Evolutionary conservation across 192 early-diverging fungal species (phyloP), one percentile per base, ranked within the genome.

Genomic region (Mortierella alpina): DNA sequence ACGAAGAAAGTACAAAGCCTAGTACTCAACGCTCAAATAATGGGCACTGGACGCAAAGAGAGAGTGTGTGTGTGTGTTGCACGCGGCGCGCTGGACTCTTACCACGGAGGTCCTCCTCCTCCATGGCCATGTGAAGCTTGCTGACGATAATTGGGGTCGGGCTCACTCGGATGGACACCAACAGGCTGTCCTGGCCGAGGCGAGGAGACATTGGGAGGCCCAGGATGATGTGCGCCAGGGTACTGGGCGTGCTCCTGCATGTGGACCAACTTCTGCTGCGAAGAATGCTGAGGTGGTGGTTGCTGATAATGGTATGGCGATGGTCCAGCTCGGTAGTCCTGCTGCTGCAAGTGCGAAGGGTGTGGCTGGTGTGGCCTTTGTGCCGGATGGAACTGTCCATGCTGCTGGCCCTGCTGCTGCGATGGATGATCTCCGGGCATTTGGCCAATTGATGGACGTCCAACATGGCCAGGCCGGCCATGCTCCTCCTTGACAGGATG

Each of bases 71-170:
- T n/a, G n/a, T n/a, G n/a, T n/a, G n/a, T 31, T 31, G 31, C 31
- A 31, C 31, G 31, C 31, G 0, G 48, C 11, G 6, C 17, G 56
- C 9, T 56, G 1, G 48, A 39, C 17, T 20, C 60, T 63, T 59
- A 75, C 66, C 73, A 67, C 22, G 44, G 42, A 0, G 66, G 60
- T 45, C 71, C 71, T 8, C 52, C 49, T 1, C 52, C 64, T 7
- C 65, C 51, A 46, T 57, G 73, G 12, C 59, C 52, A 50, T 79
- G 75, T 14, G 69, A 63, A 15, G 57, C 44, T 22, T 68, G 68
- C 5, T 58, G 65, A n/a, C 77, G 70, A 40, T 80, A 72, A 22
- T 49, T 66, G 20, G 77, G 64, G 49, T 80, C 77, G 48, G 68
- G 70, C 13, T 80, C 77, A n/a, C 59, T 52, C 9, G 69, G 64